Percentiles rank a stretch among this genome's conserved stretches.
Evolutionary conservation across 2,329 filamentous ascomycete species (phyloP).

Genomic region (Pseudogymnoascus sp.): DNA sequence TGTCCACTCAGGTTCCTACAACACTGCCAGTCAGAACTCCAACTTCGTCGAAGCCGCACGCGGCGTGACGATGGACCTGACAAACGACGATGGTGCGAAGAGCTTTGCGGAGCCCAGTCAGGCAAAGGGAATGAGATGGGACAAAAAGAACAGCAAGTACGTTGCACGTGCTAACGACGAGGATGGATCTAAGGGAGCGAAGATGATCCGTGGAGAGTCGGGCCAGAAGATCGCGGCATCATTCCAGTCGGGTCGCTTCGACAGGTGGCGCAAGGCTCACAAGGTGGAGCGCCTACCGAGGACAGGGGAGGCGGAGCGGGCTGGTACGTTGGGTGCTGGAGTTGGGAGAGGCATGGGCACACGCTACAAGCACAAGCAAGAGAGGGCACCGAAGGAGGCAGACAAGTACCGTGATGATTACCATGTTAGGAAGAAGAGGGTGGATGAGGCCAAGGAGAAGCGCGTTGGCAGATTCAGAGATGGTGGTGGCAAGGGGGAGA

Average conservation of each 20-base stretch:
- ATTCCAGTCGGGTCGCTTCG: slow-evolving; percentile 90
- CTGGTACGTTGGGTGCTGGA: slow-evolving; percentile 27
- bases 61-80: slow-evolving; percentile 83
- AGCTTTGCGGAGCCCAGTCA: slow-evolving; percentile 71
- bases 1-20: slow-evolving; percentile 69
- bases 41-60: slow-evolving; percentile 88
- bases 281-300: slow-evolving; percentile 70
- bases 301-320: slow-evolving; percentile 71
- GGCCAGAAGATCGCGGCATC: slow-evolving; percentile 92
- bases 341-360: slow-evolving; percentile 38
- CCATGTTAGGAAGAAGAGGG: slow-evolving; percentile 80
- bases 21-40: slow-evolving; percentile 42
- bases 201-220: slow-evolving; percentile 78
- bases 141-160: slow-evolving; percentile 95
- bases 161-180: slow-evolving; percentile 87
- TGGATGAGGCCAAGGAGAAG: slow-evolving; percentile 81
- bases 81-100: slow-evolving; percentile 76
- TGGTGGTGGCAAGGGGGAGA: slow-evolving; percentile 65
- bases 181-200: slow-evolving; percentile 69
- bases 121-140: slow-evolving; percentile 77
- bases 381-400: slow-evolving; percentile 84
- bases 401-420: slow-evolving; percentile 92
- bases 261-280: slow-evolving; percentile 83
- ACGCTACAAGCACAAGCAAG: slow-evolving; percentile 77
- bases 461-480: slow-evolving; percentile 67